Evolutionary conservation across 345 rosid species (phyloP).

Genomic region (Populus nigra): DNA sequence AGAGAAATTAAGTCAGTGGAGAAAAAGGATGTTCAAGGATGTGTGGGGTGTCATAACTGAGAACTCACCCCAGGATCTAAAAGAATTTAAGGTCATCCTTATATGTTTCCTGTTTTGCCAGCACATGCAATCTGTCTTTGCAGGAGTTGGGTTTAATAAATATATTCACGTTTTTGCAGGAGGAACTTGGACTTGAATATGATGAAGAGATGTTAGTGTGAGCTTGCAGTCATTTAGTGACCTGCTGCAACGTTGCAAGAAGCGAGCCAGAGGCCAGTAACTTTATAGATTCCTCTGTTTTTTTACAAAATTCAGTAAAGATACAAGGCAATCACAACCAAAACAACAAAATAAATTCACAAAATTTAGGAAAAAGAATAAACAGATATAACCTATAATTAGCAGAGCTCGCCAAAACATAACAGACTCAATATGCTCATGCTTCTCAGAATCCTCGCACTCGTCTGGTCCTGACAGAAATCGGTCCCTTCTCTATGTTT

Average conservation of each 20-base stretch:
- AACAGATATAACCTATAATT: background rate
- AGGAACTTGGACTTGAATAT: slow-evolving; percentile 82
- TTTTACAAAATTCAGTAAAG: background rate
- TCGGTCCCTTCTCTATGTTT: slow-evolving; percentile 41
- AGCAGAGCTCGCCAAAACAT: background rate
- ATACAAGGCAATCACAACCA: background rate
- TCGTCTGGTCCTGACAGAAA: slow-evolving; percentile 58
- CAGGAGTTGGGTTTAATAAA: slow-evolving; percentile 7
- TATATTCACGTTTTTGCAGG: slow-evolving; percentile 46
- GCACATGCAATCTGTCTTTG: slow-evolving; percentile 2
- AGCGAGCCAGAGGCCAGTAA: slow-evolving; percentile 51
- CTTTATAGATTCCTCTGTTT: background rate
- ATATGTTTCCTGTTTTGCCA: background rate
- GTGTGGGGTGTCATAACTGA: slow-evolving; percentile 89
- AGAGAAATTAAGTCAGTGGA: slow-evolving; percentile 71
- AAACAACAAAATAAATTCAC: background rate
- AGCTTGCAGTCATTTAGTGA: slow-evolving; percentile 61
- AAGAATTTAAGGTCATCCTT: slow-evolving; percentile 70
- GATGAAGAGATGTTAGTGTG: slow-evolving; percentile 86
- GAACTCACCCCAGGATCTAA: slow-evolving; percentile 71
- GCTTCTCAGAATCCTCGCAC: slow-evolving; percentile 58
- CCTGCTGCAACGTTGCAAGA: slow-evolving; percentile 53
- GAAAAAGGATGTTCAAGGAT: slow-evolving; percentile 91
- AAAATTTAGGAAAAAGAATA: background rate
- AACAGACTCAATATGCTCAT: background rate